phyloP scores from a whole-genome alignment of 2,329 filamentous ascomycete species.

The Whalleya microplaca region DNA sequence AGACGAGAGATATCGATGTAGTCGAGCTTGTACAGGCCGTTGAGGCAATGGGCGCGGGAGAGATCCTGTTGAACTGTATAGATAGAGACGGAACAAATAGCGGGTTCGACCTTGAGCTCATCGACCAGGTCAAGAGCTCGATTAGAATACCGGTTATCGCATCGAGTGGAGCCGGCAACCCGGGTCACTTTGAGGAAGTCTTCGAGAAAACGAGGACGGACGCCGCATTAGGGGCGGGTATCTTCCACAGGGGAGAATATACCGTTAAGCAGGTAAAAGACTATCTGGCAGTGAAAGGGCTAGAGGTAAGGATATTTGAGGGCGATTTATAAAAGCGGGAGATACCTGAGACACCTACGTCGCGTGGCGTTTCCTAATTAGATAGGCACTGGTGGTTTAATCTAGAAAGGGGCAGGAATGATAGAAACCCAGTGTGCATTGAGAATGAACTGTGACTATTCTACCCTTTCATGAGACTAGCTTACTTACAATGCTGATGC shows the following conservation, averaged over 20 bases:
- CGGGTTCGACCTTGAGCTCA: conserved; percentile 92
- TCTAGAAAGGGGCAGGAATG: conserved; percentile 12
- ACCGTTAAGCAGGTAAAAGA: conserved; percentile 95
- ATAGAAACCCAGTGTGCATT: conserved; percentile 27
- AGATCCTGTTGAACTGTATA: conserved; percentile 96
- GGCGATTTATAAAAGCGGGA: conserved; percentile 44
- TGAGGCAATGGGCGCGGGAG: conserved; percentile 92
- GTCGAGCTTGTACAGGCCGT: conserved; percentile 86
- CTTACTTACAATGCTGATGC: conserved; percentile 9
- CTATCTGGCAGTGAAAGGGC: conserved; percentile 68
- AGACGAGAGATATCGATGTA: conserved; percentile 92
- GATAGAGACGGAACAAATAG: conserved; percentile 94
- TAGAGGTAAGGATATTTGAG: conserved; percentile 82
- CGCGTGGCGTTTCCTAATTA: conserved; percentile 14
- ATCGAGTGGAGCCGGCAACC: conserved; percentile 87
- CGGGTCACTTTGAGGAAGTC: conserved; percentile 87
- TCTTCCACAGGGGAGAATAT: conserved; percentile 96
- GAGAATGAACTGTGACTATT: conserved; percentile 22
- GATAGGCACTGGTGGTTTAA: conserved; percentile 25
- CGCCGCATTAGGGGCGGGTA: conserved; percentile 91
- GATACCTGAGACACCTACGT: conserved; percentile 9
- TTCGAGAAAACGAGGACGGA: conserved; percentile 86
- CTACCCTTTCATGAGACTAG: conserved; percentile 12
- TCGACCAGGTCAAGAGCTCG: conserved; percentile 83
- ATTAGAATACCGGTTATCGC: conserved; percentile 94